Evolutionary conservation across 805 yeast genomes (phyloP).

Genomic region (Debaryomyces maramus): DNA sequence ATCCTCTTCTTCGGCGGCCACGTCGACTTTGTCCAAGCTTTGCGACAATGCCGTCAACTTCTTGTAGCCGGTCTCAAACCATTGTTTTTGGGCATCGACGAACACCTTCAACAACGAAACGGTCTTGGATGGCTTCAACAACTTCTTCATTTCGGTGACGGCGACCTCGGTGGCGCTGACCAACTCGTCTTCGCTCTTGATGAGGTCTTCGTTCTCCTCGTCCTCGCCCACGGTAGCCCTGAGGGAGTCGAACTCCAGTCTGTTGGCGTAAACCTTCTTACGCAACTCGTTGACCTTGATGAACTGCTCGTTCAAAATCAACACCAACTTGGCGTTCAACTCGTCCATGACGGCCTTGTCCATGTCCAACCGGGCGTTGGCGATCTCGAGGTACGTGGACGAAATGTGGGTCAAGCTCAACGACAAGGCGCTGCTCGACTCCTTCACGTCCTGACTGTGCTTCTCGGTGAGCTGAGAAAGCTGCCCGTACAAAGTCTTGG

Average conservation of each 20-base stretch:
- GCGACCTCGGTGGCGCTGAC: conserved; percentile 78
- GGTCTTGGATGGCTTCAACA: conserved; percentile 66
- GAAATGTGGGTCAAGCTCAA: conserved; percentile 55
- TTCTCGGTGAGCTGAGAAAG: conserved; percentile 55
- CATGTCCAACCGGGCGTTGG: conserved; percentile 67
- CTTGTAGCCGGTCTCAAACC: conserved; percentile 34
- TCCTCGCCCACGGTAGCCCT: conserved; percentile 54
- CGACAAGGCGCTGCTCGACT: conserved; percentile 48
- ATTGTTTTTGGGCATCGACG: conserved; percentile 67
- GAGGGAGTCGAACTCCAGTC: conserved; percentile 68
- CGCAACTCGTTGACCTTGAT: conserved; percentile 60
- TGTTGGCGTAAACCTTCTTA: conserved; percentile 65
- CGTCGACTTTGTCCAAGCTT: conserved; percentile 34
- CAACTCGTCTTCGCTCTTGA: conserved; percentile 69
- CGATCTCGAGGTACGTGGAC: conserved; percentile 60
- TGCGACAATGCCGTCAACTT: conserved; percentile 31
- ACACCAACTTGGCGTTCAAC: conserved; percentile 57
- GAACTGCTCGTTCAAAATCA: conserved; percentile 56
- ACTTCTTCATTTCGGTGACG: conserved; percentile 73
- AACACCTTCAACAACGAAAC: conserved; percentile 65
- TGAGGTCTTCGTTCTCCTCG: conserved; percentile 51
- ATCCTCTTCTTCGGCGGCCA: conserved; percentile 38
- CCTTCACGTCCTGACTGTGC: conserved; percentile 49
- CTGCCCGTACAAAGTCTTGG: conserved; percentile 75
- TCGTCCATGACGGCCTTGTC: conserved; percentile 61